phyloP scores from a whole-genome alignment of 495 filamentous ascomycete species.

The Penicillium flavigenum region DNA sequence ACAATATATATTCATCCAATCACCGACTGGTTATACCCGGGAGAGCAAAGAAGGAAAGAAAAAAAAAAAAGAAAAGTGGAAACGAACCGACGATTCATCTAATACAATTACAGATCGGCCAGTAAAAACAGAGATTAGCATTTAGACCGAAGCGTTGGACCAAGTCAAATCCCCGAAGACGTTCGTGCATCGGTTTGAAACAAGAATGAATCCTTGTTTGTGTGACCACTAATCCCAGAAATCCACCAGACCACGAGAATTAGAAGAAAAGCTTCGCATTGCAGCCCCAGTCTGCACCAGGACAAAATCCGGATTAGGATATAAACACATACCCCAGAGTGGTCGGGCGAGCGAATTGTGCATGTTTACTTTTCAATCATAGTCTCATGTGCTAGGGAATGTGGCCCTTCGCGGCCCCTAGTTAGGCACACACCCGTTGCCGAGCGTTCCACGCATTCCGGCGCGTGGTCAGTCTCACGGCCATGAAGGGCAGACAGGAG shows the following conservation, averaged over 20 bases:
- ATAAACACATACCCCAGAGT: slow-evolving; percentile 6
- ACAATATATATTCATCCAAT: not conserved
- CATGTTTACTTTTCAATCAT: not conserved
- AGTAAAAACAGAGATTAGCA: slow-evolving; percentile 2
- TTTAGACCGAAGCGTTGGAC: slow-evolving; percentile 4
- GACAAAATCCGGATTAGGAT: not conserved
- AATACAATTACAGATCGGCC: not conserved
- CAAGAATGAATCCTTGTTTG: slow-evolving; percentile 9
- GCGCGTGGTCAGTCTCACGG: not conserved
- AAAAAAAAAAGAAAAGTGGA: not conserved
- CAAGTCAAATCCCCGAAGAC: not conserved
- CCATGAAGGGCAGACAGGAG: not conserved
- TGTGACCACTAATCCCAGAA: not conserved
- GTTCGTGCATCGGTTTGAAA: slow-evolving; percentile 4
- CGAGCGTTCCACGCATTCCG: slow-evolving; percentile 12
- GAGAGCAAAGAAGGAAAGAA: not conserved
- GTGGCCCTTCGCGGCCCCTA: slow-evolving; percentile 8
- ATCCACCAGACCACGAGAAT: not conserved
- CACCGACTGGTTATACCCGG: not conserved
- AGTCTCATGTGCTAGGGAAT: slow-evolving; percentile 13
- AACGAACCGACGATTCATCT: not conserved
- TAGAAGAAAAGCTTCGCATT: not conserved
- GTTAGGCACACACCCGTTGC: not conserved
- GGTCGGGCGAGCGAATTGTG: not conserved
- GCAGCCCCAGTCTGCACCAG: not conserved